A percentile compares a stretch with the other conserved stretches of the same genome.
phyloP scores from a whole-genome alignment of 257 asterid species.

The Solanum piurae region DNA sequence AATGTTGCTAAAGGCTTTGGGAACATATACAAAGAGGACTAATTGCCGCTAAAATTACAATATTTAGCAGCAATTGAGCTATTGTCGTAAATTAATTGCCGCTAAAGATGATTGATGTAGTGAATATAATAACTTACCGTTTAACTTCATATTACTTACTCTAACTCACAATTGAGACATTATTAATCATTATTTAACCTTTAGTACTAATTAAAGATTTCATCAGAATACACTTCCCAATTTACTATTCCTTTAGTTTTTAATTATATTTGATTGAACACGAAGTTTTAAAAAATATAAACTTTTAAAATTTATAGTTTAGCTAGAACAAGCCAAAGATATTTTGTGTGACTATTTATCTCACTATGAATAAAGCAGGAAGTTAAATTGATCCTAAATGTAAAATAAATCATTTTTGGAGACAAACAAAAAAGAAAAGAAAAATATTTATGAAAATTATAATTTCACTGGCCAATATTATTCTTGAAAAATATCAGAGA shows the following conservation, averaged over 20 bases:
- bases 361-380: background rate
- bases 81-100: too few relatives aligned
- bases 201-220: background rate
- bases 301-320: background rate
- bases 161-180: background rate
- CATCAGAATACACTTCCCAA: background rate
- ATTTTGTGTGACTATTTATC: background rate
- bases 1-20: too few relatives aligned
- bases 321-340: background rate
- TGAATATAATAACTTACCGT: too few relatives aligned
- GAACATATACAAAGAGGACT: too few relatives aligned
- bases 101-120: too few relatives aligned
- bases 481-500: background rate
- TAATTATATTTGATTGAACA: background rate
- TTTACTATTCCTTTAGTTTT: background rate
- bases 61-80: too few relatives aligned
- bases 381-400: background rate
- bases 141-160: background rate
- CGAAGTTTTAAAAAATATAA: background rate
- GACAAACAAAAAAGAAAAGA: background rate
- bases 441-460: background rate
- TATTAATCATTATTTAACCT: background rate
- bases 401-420: background rate
- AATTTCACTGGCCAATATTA: background rate
- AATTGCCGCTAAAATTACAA: fast-evolving